phyloP scores from a whole-genome alignment of 2,329 filamentous ascomycete species.

The Berkeleyomyces rouxiae region DNA sequence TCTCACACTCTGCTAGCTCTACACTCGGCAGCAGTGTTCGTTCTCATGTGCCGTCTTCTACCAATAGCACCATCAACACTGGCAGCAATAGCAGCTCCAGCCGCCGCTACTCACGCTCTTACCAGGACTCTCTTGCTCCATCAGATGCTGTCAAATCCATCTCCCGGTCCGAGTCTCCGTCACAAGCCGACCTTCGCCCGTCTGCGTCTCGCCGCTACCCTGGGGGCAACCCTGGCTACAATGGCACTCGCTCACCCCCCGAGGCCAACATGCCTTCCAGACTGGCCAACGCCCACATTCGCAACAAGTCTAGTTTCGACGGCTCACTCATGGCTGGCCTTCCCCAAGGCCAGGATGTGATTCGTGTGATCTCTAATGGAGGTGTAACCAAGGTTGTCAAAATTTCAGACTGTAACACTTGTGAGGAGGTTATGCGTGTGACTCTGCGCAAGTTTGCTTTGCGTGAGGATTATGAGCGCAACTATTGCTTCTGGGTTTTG shows the following conservation, averaged over 20 bases:
- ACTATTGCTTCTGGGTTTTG: conserved; percentile 93
- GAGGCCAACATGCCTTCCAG: conserved; percentile 31
- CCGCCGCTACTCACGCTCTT: conserved; percentile 49
- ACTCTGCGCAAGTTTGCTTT: conserved; percentile 78
- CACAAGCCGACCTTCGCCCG: conserved; percentile 33
- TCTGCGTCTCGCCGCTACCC: conserved; percentile 24
- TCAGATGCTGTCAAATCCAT: conserved; percentile 28
- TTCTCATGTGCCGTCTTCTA: conserved; percentile 15
- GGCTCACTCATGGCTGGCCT: conserved; percentile 72
- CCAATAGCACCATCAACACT: background rate
- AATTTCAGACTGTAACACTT: conserved; percentile 77
- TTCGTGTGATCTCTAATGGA: conserved; percentile 81
- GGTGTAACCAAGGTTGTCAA: conserved; percentile 89
- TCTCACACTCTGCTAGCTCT: conserved; percentile 41
- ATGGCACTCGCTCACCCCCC: conserved; percentile 33
- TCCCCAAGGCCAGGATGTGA: conserved; percentile 73
- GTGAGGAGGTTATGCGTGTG: conserved; percentile 81
- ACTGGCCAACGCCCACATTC: conserved; percentile 39
- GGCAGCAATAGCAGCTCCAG: conserved; percentile 20
- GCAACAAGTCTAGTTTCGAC: conserved; percentile 72
- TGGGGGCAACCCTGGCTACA: conserved; percentile 34
- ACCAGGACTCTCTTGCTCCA: conserved; percentile 31
- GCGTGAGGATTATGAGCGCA: conserved; percentile 78
- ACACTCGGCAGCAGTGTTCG: conserved; percentile 45
- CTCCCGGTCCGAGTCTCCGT: conserved; percentile 58